These are phyloP conservation scores for Emmonsia crescens DNA, from an alignment of 2,329 filamentous ascomycete species.

Conservation along the genomic window DNA sequence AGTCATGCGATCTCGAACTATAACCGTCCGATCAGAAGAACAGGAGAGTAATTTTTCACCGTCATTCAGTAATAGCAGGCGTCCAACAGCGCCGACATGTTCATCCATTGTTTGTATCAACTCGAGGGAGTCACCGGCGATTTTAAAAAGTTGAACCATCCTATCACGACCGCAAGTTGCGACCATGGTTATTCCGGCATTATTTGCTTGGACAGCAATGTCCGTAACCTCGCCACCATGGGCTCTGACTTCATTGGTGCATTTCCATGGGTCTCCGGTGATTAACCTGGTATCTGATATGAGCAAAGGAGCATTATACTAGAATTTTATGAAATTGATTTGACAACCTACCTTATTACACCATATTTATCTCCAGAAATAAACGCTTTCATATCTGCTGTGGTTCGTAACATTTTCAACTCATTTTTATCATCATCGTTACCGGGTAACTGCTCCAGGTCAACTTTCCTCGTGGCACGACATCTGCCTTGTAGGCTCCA, in stretches of 20 bases:
- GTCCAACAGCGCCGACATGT: conserved; percentile 75
- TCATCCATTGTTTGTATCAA: conserved; percentile 87
- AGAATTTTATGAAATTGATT: not conserved
- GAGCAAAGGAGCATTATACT: conserved; percentile 11
- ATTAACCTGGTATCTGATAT: conserved; percentile 20
- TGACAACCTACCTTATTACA: conserved; percentile 48
- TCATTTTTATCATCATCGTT: conserved; percentile 44
- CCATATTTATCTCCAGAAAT: conserved; percentile 80
- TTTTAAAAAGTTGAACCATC: conserved; percentile 80
- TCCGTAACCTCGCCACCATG: conserved; percentile 78
- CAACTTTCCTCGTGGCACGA: conserved; percentile 52
- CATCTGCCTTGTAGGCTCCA: conserved; percentile 68
- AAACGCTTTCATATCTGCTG: conserved; percentile 53
- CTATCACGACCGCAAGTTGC: conserved; percentile 81
- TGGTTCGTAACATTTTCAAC: conserved; percentile 48
- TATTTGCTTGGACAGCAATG: conserved; percentile 58
- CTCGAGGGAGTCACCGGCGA: conserved; percentile 49
- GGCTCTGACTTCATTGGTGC: conserved; percentile 64
- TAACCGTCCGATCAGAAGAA: conserved; percentile 76
- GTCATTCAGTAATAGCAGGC: conserved; percentile 63
- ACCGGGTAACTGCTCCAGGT: conserved; percentile 52
- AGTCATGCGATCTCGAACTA: conserved; percentile 66
- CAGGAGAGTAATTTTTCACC: conserved; percentile 66
- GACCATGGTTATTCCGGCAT: conserved; percentile 51
- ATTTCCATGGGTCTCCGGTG: conserved; percentile 44